phyloP scores from a whole-genome alignment of 1,139 yeast genomes.

The Kurtzmaniella quercitrusa region DNA sequence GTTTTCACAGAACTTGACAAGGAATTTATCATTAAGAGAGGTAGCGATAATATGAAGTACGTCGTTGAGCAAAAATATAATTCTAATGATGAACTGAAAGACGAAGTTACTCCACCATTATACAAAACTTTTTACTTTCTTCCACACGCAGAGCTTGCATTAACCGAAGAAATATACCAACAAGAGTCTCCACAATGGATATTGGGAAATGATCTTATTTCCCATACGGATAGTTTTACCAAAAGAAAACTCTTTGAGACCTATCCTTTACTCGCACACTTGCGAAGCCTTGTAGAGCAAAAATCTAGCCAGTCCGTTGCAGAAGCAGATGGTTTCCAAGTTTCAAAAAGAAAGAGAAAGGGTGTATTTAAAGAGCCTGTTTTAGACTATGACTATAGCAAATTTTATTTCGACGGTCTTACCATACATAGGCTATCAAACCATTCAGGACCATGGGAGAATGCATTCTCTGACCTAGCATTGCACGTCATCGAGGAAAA shows the following conservation, averaged over 20 bases:
- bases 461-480: constrained; percentile 52
- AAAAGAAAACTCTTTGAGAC: constrained; percentile 34
- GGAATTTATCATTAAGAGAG: constrained; percentile 19
- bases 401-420: constrained; percentile 28
- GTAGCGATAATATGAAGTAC: constrained; percentile 12
- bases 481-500: constrained; percentile 25
- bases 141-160: constrained; percentile 70
- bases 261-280: constrained; percentile 39
- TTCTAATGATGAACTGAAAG: constrained; percentile 12
- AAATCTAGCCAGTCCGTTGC: constrained; percentile 2
- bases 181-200: constrained; percentile 28
- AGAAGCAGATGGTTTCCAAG: constrained; percentile 4
- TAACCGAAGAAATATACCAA: constrained; percentile 46
- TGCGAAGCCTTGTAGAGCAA: constrained; percentile 26
- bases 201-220: constrained; percentile 47
- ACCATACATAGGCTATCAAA: constrained; percentile 16
- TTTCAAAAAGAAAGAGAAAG: constrained; percentile 23
- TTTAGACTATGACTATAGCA: constrained; percentile 32
- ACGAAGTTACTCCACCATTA: neutral
- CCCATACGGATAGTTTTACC: constrained; percentile 51
- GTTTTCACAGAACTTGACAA: constrained; percentile 47
- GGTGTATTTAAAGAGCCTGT: constrained; percentile 25
- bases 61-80: constrained; percentile 21
- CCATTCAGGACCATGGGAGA: constrained; percentile 42
- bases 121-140: constrained; percentile 51